These are phyloP conservation scores for Amauroascus verrucosus DNA, from an alignment of 2,329 filamentous ascomycete genomes.

Conservation along the genomic window DNA sequence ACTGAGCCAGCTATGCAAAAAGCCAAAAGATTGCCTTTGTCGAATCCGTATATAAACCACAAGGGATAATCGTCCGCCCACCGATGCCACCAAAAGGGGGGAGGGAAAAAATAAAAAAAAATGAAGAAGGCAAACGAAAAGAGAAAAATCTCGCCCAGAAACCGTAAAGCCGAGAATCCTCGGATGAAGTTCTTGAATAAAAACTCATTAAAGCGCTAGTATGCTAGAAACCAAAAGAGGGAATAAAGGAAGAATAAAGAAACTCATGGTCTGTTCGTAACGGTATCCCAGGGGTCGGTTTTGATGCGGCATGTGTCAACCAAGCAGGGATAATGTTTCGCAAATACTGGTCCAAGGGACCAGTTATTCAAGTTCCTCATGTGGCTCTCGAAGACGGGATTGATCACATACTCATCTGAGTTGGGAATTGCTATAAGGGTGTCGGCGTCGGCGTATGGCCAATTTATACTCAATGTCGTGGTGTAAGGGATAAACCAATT, in stretches of 20 bases:
- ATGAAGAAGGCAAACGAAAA: too few species aligned
- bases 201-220: background rate
- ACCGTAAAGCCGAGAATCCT: background rate
- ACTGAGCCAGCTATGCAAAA: too few species aligned
- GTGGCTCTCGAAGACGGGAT: constrained; percentile 77
- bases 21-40: too few species aligned
- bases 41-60: background rate
- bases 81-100: too few species aligned
- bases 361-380: constrained; percentile 67
- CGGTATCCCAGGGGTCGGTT: constrained; percentile 6
- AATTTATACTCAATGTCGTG: constrained; percentile 64
- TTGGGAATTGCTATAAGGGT: constrained; percentile 48
- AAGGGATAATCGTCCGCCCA: background rate
- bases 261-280: background rate
- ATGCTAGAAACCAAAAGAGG: background rate
- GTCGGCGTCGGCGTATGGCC: constrained; percentile 68
- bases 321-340: constrained; percentile 52
- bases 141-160: background rate
- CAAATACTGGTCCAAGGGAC: constrained; percentile 63
- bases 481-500: constrained; percentile 79
- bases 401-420: constrained; percentile 61
- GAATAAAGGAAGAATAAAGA: background rate
- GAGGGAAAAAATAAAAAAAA: too few species aligned
- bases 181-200: background rate
- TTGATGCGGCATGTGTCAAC: constrained; percentile 33